Percentiles rank a stretch among this genome's conserved stretches.
Conservation (phyloP, 208 protist genomes). For the Porcisia hertigi region DNA sequence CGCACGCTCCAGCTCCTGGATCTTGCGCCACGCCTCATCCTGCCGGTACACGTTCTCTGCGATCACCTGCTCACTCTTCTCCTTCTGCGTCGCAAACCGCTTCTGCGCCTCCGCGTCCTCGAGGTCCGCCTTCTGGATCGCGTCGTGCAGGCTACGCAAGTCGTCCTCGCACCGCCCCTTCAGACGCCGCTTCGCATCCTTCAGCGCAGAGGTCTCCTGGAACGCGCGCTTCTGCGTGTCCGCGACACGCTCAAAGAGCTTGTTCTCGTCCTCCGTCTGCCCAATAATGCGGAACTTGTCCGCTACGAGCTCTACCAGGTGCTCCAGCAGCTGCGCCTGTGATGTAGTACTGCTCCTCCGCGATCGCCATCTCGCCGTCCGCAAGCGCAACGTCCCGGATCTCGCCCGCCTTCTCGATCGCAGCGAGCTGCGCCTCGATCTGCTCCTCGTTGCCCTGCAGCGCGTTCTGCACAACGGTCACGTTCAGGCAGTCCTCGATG, state of each 20-base stretch:
- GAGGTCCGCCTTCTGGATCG: too few relatives aligned
- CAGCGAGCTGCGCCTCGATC: constrained; percentile 77
- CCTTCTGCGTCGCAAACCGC: too few relatives aligned
- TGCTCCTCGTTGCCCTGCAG: constrained; percentile 78
- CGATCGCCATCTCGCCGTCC: constrained; percentile 85
- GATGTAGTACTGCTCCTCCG: constrained; percentile 85
- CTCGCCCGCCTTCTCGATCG: constrained; percentile 80
- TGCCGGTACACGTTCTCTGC: too few relatives aligned
- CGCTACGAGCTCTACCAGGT: constrained; percentile 72
- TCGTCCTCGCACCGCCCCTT: too few relatives aligned
- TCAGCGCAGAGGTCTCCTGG: constrained; percentile 47
- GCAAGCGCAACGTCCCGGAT: constrained; percentile 82
- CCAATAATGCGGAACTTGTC: constrained; percentile 80
- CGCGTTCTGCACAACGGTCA: constrained; percentile 72
- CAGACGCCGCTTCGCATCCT: too few relatives aligned
- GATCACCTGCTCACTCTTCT: too few relatives aligned
- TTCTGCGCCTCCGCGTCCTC: constrained; percentile 31
- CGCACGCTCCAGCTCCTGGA: constrained; percentile 79
- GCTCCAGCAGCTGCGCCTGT: constrained; percentile 85
- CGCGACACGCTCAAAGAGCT: constrained; percentile 74
- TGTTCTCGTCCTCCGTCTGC: constrained; percentile 81
- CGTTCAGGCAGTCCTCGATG: constrained; percentile 83
- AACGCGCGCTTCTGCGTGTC: constrained; percentile 82
- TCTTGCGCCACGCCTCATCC: constrained; percentile 30
- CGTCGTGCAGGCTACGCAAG: too few relatives aligned